phyloP scores from a whole-genome alignment of 2,329 filamentous ascomycete species.

The Truncatella angustata region DNA sequence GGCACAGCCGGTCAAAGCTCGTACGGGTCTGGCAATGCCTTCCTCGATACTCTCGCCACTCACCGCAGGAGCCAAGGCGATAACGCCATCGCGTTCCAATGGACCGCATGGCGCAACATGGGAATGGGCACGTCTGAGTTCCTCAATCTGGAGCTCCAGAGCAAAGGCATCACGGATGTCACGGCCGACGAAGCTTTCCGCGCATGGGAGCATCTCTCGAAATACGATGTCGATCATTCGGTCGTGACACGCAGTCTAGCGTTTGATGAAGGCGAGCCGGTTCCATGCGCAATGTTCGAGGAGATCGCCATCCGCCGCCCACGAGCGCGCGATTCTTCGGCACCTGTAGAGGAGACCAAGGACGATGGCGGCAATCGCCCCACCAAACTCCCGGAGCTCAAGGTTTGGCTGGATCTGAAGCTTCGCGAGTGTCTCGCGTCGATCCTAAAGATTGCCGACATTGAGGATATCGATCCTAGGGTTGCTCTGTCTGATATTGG shows the following conservation, averaged over 20 bases:
- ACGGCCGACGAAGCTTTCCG: conserved; percentile 38
- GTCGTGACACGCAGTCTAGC: conserved; percentile 32
- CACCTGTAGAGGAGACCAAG: neutral
- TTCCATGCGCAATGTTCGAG: conserved; percentile 23
- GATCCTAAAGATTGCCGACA: conserved; percentile 28
- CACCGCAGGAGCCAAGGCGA: conserved; percentile 31
- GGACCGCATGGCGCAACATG: conserved; percentile 39
- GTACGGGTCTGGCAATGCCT: conserved; percentile 30
- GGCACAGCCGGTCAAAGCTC: conserved; percentile 26
- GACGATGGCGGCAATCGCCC: conserved; percentile 3
- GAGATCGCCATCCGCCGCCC: conserved; percentile 23
- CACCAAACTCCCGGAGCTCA: conserved; percentile 24
- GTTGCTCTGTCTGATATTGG: conserved; percentile 35
- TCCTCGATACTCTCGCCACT: conserved; percentile 30
- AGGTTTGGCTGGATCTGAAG: conserved; percentile 24
- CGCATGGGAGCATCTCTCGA: conserved; percentile 37
- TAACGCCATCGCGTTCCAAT: conserved; percentile 40
- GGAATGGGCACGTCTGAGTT: conserved; percentile 36
- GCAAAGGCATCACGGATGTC: conserved; percentile 41
- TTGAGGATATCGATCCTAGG: conserved; percentile 32
- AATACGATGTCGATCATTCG: conserved; percentile 33
- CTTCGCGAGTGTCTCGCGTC: conserved; percentile 29
- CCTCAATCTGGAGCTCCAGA: conserved; percentile 37
- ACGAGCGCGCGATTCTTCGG: neutral
- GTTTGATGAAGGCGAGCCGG: conserved; percentile 29